Evolutionary conservation across 176 grass and related monocot genomes (phyloP).

Genomic region (Poa pratensis): DNA sequence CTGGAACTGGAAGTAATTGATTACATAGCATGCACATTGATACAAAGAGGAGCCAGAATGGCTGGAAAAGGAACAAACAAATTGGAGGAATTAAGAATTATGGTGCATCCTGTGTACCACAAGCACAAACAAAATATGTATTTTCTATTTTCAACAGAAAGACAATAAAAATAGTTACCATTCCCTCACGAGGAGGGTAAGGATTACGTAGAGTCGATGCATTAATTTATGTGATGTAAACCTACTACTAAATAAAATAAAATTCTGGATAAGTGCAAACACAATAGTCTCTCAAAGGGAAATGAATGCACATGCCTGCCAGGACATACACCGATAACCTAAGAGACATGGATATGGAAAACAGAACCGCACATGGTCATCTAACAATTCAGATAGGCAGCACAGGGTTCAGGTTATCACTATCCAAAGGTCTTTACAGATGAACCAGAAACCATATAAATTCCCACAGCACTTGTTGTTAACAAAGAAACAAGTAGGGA

Average conservation of each 20-base stretch:
- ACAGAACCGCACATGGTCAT: constrained; percentile 3
- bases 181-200: neutral
- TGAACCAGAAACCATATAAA: constrained; percentile 11
- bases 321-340: neutral
- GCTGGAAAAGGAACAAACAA: neutral
- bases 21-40: neutral
- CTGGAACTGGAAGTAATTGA: constrained; percentile 33
- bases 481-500: neutral
- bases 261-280: constrained; percentile 7
- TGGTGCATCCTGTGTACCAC: neutral
- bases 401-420: neutral
- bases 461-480: neutral
- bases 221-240: neutral
- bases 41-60: neutral
- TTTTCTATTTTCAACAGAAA: neutral
- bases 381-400: constrained; percentile 18
- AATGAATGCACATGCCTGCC: constrained; percentile 21
- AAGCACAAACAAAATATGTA: constrained; percentile 6
- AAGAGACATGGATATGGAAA: neutral
- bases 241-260: constrained; percentile 21
- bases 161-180: neutral
- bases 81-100: neutral
- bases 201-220: neutral
- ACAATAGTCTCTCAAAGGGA: neutral
- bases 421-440: neutral